Evolutionary conservation across 1,139 yeast genomes (phyloP).

Genomic region (Sporopachydermia cereana): DNA sequence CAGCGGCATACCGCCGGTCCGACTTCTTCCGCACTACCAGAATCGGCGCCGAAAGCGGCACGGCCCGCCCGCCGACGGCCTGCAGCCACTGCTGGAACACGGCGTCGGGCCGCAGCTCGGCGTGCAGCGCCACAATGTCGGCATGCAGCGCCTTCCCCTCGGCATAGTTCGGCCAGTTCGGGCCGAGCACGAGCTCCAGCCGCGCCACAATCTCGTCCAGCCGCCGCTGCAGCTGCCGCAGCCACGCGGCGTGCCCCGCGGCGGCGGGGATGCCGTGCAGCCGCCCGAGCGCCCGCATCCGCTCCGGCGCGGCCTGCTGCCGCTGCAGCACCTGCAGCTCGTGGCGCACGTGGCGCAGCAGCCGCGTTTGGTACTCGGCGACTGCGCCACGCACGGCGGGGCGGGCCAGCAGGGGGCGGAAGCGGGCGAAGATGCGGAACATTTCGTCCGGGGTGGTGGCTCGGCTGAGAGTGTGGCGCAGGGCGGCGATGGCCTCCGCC

Average conservation of each 20-base stretch:
- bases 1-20: constrained; percentile 11
- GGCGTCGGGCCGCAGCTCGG: constrained; percentile 1
- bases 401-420: constrained; percentile 34
- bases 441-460: constrained; percentile 35
- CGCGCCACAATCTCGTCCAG: constrained; percentile 30
- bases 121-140: constrained; percentile 29
- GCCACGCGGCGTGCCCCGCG: constrained; percentile 39
- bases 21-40: constrained; percentile 11
- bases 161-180: constrained; percentile 64
- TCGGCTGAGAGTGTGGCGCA: constrained; percentile 29
- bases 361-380: constrained; percentile 41
- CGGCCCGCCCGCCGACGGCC: not conserved
- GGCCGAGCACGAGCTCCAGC: constrained; percentile 48
- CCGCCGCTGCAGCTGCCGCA: constrained; percentile 35
- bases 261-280: constrained; percentile 36
- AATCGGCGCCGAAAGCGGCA: constrained; percentile 8
- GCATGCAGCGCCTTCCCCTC: constrained; percentile 54
- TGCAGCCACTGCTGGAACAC: constrained; percentile 34
- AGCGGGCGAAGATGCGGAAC: constrained; percentile 38
- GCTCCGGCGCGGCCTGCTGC: constrained; percentile 26
- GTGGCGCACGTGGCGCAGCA: constrained; percentile 34
- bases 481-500: constrained; percentile 28
- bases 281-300: constrained; percentile 24
- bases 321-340: constrained; percentile 34
- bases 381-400: constrained; percentile 43